phyloP scores from a whole-genome alignment of 1,284 basidiomycete species.

The Melanopsichium pennsylvanicum region DNA sequence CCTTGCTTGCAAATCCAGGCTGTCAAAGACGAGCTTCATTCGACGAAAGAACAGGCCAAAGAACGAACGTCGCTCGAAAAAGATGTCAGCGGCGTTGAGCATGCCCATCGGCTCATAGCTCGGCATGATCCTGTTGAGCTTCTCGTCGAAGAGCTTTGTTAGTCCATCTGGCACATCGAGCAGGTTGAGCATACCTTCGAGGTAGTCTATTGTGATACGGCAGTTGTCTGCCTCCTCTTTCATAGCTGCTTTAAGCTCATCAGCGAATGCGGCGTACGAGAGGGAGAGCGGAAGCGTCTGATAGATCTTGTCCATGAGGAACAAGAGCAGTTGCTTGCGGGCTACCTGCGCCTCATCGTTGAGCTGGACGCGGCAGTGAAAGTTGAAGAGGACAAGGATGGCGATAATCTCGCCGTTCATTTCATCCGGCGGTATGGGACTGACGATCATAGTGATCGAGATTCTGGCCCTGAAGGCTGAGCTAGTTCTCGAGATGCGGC shows the following conservation, averaged over 20 bases:
- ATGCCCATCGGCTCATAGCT: conserved; percentile 38
- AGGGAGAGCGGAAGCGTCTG: conserved; percentile 10
- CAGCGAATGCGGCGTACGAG: conserved; percentile 17
- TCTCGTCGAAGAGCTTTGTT: conserved; percentile 43
- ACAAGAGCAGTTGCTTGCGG: conserved; percentile 32
- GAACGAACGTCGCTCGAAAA: conserved; percentile 45
- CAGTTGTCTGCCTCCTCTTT: conserved; percentile 13
- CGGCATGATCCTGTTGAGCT: conserved; percentile 38
- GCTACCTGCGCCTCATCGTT: conserved; percentile 27
- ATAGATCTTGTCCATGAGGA: conserved; percentile 48
- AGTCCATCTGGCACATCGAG: conserved; percentile 40
- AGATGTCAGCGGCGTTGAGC: conserved; percentile 30
- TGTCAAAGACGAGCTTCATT: conserved; percentile 40
- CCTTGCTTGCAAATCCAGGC: conserved; percentile 38
- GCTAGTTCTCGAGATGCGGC: too few species aligned
- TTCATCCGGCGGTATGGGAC: conserved; percentile 27
- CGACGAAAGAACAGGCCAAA: conserved; percentile 46
- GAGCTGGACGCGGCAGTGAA: conserved; percentile 41
- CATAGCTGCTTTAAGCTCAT: conserved; percentile 20
- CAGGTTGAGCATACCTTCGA: conserved; percentile 32
- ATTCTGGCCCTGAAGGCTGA: too few species aligned
- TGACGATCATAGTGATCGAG: conserved; percentile 22
- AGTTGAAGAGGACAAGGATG: conserved; percentile 46
- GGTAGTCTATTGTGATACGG: conserved; percentile 34
- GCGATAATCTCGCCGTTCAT: conserved; percentile 41